phyloP scores from a whole-genome alignment of 495 filamentous ascomycete genomes.

The Neurospora sp. region DNA sequence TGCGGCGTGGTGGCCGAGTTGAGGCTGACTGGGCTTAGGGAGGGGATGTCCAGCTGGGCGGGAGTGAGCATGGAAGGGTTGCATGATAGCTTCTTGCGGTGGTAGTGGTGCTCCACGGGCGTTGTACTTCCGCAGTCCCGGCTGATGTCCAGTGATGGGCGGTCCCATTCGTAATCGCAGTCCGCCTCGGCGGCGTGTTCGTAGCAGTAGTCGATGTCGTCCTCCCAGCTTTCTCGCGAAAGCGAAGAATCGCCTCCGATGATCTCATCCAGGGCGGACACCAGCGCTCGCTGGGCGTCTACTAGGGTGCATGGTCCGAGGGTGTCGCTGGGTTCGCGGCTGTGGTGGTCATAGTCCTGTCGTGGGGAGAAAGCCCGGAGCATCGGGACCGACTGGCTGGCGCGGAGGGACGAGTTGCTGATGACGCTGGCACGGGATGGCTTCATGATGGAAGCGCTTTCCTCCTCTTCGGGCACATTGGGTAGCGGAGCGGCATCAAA shows the following conservation, averaged over 20 bases:
- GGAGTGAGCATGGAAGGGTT: slow-evolving; percentile 30
- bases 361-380: slow-evolving; percentile 28
- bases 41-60: slow-evolving; percentile 33
- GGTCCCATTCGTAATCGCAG: slow-evolving; percentile 83
- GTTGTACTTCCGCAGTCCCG: slow-evolving; percentile 22
- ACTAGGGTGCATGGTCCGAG: slow-evolving; percentile 29
- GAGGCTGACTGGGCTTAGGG: slow-evolving; percentile 36
- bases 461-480: slow-evolving; percentile 65
- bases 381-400: slow-evolving; percentile 37
- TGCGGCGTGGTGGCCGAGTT: slow-evolving; percentile 24
- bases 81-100: slow-evolving; percentile 14
- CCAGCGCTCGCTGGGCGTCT: slow-evolving; percentile 24
- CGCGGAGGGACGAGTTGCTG: slow-evolving; percentile 36
- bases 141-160: slow-evolving; percentile 35
- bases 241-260: slow-evolving; percentile 29
- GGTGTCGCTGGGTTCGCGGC: slow-evolving; percentile 33
- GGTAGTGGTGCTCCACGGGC: slow-evolving; percentile 13
- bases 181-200: slow-evolving; percentile 83
- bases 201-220: slow-evolving; percentile 91
- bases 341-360: slow-evolving; percentile 13
- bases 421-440: slow-evolving; percentile 28
- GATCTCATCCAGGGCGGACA: slow-evolving; percentile 19
- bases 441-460: slow-evolving; percentile 6
- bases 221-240: slow-evolving; percentile 64
- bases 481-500: slow-evolving; percentile 40